phyloP scores from a whole-genome alignment of 1,284 basidiomycete species.

The Cutaneotrichosporon sp. region DNA sequence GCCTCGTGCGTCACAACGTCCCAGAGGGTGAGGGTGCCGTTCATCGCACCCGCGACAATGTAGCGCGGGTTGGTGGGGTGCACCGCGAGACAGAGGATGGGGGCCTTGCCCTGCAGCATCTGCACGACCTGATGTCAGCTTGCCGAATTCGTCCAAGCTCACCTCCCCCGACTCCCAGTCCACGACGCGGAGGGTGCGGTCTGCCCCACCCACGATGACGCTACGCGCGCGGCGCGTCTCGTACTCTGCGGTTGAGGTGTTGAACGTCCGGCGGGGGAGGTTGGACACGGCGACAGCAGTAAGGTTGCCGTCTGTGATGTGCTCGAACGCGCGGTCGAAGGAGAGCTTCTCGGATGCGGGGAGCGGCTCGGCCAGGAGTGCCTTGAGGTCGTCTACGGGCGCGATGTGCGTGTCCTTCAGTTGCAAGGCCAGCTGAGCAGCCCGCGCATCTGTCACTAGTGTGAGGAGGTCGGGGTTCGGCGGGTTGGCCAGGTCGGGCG shows the following conservation, averaged over 20 bases:
- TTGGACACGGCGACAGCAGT: constrained; percentile 33
- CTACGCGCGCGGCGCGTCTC: constrained; percentile 21
- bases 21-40: constrained; percentile 45
- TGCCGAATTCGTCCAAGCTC: constrained; percentile 13
- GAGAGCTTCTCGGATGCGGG: constrained; percentile 22
- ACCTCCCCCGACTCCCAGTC: constrained; percentile 74
- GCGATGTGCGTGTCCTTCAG: constrained; percentile 22
- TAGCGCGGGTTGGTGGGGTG: constrained; percentile 50
- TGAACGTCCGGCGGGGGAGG: constrained; percentile 43
- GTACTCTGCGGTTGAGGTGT: constrained; percentile 46
- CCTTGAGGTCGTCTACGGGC: constrained; percentile 17
- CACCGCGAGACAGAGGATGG: constrained; percentile 46
- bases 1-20: constrained; percentile 45
- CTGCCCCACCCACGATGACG: constrained; percentile 79
- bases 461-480: constrained; percentile 45
- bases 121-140: constrained; percentile 34
- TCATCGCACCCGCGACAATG: constrained; percentile 51
- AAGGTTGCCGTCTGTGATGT: constrained; percentile 44
- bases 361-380: constrained; percentile 31
- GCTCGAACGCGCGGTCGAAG: constrained; percentile 31
- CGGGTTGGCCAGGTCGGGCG: constrained; percentile 31
- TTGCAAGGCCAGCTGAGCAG: constrained; percentile 27
- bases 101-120: constrained; percentile 46
- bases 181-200: constrained; percentile 72
- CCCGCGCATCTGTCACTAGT: constrained; percentile 37